Base-by-base conservation (phyloP, 225 moss, liverwort and hornwort genomes). In the Physcomitrellopsis africana region DNA sequence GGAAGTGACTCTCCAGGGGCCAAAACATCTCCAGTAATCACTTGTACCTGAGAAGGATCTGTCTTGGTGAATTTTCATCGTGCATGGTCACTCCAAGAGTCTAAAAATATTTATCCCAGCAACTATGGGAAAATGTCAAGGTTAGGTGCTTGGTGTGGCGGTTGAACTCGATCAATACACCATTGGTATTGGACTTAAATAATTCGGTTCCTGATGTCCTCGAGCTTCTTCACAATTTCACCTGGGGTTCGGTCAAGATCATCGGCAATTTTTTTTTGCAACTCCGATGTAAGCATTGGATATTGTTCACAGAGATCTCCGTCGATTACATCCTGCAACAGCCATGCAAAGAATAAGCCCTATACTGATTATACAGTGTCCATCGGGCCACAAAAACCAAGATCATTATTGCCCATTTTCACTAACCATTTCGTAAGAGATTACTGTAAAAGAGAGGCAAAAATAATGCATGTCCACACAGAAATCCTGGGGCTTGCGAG, bases 221-320 rank as follows among this genome's bases (percentile, higher is more conserved):
- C 99, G 18, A 99, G 90, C 79, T 99, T 99, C 88, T 99, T 99
- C 77, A 95, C 74, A 57, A 99, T 95, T 87, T 99, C 99, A 66
- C 99, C 99, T 58, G 99, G 99, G 32, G 95, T 99, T 59, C 99
- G 93, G 81, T 99, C 99, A 23, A 99, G 92, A 77, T 99, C 95
- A 60, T 99, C 99, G 12, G 99, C 99, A 72, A 99, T 95, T 74
- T 99, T 99, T 32, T 79, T 90, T 83, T 99, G 99, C 77, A 99
- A 78, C 15, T 99, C 99, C 20, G 89, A 51, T 49, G 89, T 82
- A 46, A 95, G 85, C 9, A 93, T 95, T 70, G 99, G 93, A 60
- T 93, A 99, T 74, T 95, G 99, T 72, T 95, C 99, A 83, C 93
- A 99, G 22, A 99, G 92, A 81, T 99, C 99, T 67, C 99, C 99